phyloP scores from a whole-genome alignment of 2,329 filamentous ascomycete genomes.

The Grosmannia huntii region DNA sequence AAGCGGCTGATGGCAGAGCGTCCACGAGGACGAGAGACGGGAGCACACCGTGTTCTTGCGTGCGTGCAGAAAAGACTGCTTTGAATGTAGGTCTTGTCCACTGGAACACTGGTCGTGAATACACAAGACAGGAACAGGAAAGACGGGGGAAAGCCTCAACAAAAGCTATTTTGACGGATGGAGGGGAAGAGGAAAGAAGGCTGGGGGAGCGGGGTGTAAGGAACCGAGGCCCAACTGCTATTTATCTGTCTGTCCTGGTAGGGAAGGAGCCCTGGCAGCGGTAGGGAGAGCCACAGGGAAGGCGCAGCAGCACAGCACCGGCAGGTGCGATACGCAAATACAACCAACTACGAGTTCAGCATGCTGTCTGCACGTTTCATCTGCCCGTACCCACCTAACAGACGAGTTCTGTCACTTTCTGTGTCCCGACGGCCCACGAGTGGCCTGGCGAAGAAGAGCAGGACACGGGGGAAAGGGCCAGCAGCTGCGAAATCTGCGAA shows the following conservation, averaged over 20 bases:
- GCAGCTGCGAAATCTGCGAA: background rate
- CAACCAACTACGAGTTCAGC: background rate
- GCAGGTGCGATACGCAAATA: background rate
- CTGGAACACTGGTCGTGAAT: background rate
- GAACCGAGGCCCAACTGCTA: constrained; percentile 7
- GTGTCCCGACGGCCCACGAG: background rate
- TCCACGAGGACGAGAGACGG: background rate
- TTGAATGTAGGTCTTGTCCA: background rate
- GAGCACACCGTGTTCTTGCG: background rate
- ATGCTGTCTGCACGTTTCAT: background rate
- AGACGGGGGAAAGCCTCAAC: background rate
- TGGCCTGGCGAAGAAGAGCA: background rate
- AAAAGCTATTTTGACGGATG: background rate
- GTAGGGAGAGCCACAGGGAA: background rate
- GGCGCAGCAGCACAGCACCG: background rate
- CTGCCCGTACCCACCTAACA: background rate
- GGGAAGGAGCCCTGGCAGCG: constrained; percentile 1
- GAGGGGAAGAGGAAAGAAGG: constrained; percentile 7
- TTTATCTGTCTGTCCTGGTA: background rate
- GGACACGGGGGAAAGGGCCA: no score
- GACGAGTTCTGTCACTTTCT: background rate
- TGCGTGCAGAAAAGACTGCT: no score
- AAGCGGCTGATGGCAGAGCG: background rate
- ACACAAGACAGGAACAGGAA: background rate
- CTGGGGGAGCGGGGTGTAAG: constrained; percentile 11